A percentile compares a stretch with the other conserved stretches of the same genome.
Evolutionary conservation across 2,329 filamentous ascomycete genomes (phyloP).

Genomic region (Aspergillus sp.): DNA sequence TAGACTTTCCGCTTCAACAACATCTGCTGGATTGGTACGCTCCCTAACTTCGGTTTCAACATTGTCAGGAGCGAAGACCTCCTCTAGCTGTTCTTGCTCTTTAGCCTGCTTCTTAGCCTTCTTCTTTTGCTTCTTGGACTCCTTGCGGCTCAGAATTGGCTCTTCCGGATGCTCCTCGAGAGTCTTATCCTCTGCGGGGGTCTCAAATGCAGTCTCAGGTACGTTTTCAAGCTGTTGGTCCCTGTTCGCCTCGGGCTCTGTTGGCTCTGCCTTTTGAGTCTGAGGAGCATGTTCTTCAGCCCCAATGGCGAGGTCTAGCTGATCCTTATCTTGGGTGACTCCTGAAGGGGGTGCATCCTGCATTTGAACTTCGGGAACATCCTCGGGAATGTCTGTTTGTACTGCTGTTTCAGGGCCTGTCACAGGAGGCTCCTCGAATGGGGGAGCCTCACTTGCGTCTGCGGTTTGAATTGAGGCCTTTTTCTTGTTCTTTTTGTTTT

Average conservation of each 20-base stretch:
- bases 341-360: background rate
- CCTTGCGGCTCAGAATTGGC: slow-evolving; percentile 11
- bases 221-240: background rate
- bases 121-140: slow-evolving; percentile 24
- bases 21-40: background rate
- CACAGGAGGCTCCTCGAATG: background rate
- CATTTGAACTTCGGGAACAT: background rate
- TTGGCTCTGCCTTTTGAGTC: background rate
- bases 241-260: background rate
- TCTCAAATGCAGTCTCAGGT: background rate
- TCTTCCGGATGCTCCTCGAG: background rate
- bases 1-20: background rate
- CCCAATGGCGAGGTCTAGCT: background rate
- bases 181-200: background rate
- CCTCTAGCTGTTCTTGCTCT: slow-evolving; percentile 10
- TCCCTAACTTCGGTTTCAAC: slow-evolving; percentile 6
- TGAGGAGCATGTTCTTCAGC: background rate
- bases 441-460: background rate
- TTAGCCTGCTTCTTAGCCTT: slow-evolving; percentile 20
- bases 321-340: background rate
- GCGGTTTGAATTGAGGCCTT: slow-evolving; percentile 15
- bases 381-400: background rate
- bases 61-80: background rate
- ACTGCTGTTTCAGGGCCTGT: background rate
- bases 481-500: slow-evolving; percentile 30